Percentiles rank a stretch among this genome's conserved stretches.
phyloP scores from a whole-genome alignment of 257 asterid species.

The Solanum pinnatisectum region DNA sequence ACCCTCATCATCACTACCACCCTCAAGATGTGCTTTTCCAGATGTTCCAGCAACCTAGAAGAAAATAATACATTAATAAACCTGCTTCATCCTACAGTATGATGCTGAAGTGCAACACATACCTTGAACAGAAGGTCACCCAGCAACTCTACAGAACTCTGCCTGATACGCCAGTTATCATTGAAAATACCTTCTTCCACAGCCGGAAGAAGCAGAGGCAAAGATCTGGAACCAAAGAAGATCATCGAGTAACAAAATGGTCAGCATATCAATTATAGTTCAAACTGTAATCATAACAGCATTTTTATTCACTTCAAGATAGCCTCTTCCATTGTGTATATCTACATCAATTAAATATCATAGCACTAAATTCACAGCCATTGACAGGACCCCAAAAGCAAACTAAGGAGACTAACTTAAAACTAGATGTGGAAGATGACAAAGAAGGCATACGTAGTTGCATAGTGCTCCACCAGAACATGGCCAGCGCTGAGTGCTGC shows the following conservation, averaged over 20 bases:
- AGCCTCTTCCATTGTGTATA: neutral
- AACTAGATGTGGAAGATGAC: neutral
- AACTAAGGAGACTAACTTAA: neutral
- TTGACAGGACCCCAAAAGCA: neutral
- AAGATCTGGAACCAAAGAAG: slow-evolving; percentile 38
- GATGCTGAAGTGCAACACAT: neutral
- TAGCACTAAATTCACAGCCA: neutral
- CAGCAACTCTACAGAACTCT: slow-evolving; percentile 95
- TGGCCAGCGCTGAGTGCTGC: slow-evolving; percentile 99
- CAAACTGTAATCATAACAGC: neutral
- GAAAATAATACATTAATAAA: neutral
- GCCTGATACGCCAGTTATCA: slow-evolving; percentile 98
- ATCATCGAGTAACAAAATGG: neutral
- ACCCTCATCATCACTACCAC: slow-evolving; percentile 99
- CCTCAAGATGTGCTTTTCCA: slow-evolving; percentile 98
- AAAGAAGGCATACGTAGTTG: slow-evolving; percentile 62
- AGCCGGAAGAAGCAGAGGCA: slow-evolving; percentile 96
- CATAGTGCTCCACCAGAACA: slow-evolving; percentile 97
- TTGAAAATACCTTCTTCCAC: slow-evolving; percentile 99
- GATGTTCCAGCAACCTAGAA: slow-evolving; percentile 98
- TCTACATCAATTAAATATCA: neutral
- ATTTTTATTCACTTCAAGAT: neutral
- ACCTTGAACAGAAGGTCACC: slow-evolving; percentile 99
- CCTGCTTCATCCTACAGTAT: slow-evolving; percentile 2
- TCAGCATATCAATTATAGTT: neutral